Conservation (phyloP, 2,329 filamentous ascomycete genomes). For the Botrytis porri region DNA sequence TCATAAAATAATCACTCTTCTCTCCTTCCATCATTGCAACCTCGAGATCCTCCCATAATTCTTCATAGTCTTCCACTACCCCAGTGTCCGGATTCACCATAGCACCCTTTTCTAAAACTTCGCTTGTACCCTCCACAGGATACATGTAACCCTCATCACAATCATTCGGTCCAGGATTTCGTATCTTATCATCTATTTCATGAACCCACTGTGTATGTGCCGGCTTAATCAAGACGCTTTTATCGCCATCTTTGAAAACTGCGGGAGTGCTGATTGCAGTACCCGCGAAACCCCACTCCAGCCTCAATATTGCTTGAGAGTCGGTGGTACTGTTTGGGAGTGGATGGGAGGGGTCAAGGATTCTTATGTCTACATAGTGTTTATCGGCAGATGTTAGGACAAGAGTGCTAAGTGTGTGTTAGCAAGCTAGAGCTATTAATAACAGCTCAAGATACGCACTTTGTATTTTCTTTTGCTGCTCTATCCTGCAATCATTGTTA, state of each 20-base stretch:
- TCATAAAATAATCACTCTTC: constrained; percentile 19
- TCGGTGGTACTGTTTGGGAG: constrained; percentile 10
- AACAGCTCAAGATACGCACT: constrained; percentile 20
- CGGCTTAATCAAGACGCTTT: constrained; percentile 20
- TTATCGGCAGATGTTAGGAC: constrained; percentile 36
- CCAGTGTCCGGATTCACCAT: constrained; percentile 36
- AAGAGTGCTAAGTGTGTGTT: constrained; percentile 29
- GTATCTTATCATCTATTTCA: constrained; percentile 32
- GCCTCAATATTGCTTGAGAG: constrained; percentile 23
- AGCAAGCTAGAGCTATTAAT: not conserved
- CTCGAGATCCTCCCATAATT: constrained; percentile 38
- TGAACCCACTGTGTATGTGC: constrained; percentile 35
- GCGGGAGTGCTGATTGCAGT: constrained; percentile 26
- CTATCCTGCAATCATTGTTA: constrained; percentile 25
- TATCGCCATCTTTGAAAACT: constrained; percentile 12
- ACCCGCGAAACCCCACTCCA: constrained; percentile 37
- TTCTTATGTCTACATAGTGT: constrained; percentile 36
- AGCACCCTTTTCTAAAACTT: constrained; percentile 35
- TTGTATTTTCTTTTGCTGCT: constrained; percentile 28
- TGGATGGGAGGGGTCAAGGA: constrained; percentile 24
- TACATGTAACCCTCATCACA: constrained; percentile 38
- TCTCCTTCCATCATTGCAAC: not conserved
- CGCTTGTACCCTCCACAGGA: constrained; percentile 25
- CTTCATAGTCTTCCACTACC: constrained; percentile 35
- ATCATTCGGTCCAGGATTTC: constrained; percentile 24